Evolutionary conservation across 2,329 filamentous ascomycete genomes (phyloP), one percentile per base, ranked within the genome.

Genomic region (Curvularia verruculosa): DNA sequence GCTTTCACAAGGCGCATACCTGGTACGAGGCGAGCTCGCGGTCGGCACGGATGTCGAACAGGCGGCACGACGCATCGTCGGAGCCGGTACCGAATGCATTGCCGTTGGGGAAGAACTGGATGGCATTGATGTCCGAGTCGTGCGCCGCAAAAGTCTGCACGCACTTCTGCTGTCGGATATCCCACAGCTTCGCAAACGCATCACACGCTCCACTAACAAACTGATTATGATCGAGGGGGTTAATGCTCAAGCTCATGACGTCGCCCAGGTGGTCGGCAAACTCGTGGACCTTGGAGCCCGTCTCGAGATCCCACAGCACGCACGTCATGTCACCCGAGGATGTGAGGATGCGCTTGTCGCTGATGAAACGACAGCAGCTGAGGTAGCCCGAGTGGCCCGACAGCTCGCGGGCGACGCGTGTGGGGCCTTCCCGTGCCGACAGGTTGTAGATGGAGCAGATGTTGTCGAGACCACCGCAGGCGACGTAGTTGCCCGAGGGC

Each of bases 361-460:
- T 98, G 83, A 98, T 96, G 79, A 99, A 99, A 64, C 95, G 90
- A 78, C 95, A 98, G 89, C 95, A 99, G 21, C 92, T 96, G 43
- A 99, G 87, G 74, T 99, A 99, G 49, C 95, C 95, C 43, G 94
- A 96, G 78, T 99, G 95, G 41, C 95, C 95, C 29, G 95, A 98
- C 47, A 99, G 84, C 80, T 99, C 95, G 66, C 94, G 89, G 64
- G 94, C 94, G 61, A 98, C 95, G 62, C 95, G 90, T 44, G 95
- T 98, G 9, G 95, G 95, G n/a, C 94, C 95, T 79, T 99, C 95
- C 71, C 94, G 87, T 64, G 95, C 92, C 64, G 96, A 97, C 61
- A 99, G 87, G 79, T 98, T 99, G 84, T 99, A 99, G 77, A 99
- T 97, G 71, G 94, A 98, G 85, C 95, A 98, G 76, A 99, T 98